Percentiles rank a stretch among this genome's conserved stretches.
Evolutionary conservation across 768 basidiomycete genomes (phyloP).

Genomic region (Brasilioporus rufonigricans): DNA sequence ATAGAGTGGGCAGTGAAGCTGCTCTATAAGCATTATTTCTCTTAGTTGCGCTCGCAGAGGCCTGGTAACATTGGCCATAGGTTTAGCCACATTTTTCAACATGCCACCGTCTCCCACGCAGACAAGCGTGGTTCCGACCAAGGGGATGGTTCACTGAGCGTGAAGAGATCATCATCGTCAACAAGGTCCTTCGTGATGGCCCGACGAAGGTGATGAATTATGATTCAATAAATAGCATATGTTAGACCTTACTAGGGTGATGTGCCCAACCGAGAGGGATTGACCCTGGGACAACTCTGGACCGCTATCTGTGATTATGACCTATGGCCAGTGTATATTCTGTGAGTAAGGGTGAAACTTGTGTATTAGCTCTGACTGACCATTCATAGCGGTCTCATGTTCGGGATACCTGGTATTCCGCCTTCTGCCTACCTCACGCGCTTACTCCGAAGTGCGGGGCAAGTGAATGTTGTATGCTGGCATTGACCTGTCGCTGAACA

Average conservation of each 20-base stretch:
- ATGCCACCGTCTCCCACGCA: slow-evolving; percentile 63
- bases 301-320: slow-evolving; percentile 58
- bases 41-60: slow-evolving; percentile 1
- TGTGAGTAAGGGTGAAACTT: slow-evolving; percentile 23
- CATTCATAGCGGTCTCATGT: slow-evolving; percentile 45
- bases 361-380: neutral
- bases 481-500: neutral
- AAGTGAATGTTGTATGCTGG: neutral
- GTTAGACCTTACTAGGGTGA: slow-evolving; percentile 29
- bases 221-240: neutral
- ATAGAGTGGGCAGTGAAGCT: slow-evolving; percentile 30
- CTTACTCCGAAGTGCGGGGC: slow-evolving; percentile 54
- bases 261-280: slow-evolving; percentile 69
- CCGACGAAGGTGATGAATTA: slow-evolving; percentile 45
- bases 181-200: slow-evolving; percentile 61
- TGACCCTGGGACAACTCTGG: slow-evolving; percentile 50
- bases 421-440: slow-evolving; percentile 58
- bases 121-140: slow-evolving; percentile 55
- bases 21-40: no score
- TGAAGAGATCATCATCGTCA: slow-evolving; percentile 60
- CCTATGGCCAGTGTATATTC: slow-evolving; percentile 63
- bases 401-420: slow-evolving; percentile 48
- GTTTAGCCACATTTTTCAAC: slow-evolving; percentile 52
- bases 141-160: slow-evolving; percentile 64
- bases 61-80: slow-evolving; percentile 50